Conservation (phyloP, 306 rosid species). For the Fagus sylvatica region DNA sequence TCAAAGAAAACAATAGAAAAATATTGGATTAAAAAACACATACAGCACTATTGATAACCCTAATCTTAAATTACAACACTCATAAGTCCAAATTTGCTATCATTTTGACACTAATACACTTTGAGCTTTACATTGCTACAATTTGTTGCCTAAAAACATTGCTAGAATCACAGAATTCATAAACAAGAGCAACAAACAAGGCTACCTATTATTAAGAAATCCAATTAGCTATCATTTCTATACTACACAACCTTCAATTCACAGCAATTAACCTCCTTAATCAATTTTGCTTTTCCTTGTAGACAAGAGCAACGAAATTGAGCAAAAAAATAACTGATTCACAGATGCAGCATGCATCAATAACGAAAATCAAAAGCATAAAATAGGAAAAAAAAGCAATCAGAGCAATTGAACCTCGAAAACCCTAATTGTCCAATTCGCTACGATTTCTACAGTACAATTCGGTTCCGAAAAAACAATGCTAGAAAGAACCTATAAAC, state of each 20-base stretch:
- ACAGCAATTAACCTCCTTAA: not conserved
- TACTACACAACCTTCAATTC: not conserved
- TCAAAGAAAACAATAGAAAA: not conserved
- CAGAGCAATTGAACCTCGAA: not conserved
- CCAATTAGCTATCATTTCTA: not conserved
- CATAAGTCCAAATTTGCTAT: not conserved
- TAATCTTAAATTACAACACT: conserved; percentile 3
- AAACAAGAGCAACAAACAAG: not conserved
- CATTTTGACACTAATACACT: not conserved
- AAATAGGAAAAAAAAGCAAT: not conserved
- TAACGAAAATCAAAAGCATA: not conserved
- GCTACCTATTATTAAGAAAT: not conserved
- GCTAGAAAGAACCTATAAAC: conserved; percentile 1
- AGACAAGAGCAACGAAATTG: not conserved
- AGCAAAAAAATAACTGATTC: not conserved
- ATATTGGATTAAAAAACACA: not conserved
- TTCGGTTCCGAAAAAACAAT: conserved; percentile 7
- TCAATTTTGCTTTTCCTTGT: no score
- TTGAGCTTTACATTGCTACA: not conserved
- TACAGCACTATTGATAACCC: not conserved
- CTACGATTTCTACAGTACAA: not conserved
- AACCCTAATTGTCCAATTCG: conserved; percentile 31
- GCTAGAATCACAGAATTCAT: not conserved
- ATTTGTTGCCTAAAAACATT: conserved; percentile 9
- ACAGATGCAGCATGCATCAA: not conserved